Base-by-base conservation (phyloP, 2,329 filamentous ascomycete genomes). In the Pyrenophora seminiperda region DNA sequence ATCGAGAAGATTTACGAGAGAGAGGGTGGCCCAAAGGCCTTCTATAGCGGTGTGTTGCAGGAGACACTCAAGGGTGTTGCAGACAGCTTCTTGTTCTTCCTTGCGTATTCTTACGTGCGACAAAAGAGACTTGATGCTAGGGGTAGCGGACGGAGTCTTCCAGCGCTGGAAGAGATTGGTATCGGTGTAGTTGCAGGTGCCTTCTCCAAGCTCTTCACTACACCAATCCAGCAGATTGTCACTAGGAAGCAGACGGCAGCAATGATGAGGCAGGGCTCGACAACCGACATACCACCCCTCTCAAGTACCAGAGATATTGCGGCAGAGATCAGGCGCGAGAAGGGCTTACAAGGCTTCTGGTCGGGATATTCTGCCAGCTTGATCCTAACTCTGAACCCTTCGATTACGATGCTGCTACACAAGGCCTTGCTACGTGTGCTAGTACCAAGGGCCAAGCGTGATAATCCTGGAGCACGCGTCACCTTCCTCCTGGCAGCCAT, bases 61-160 rank as follows among this genome's bases (percentile, higher is more conserved):
- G 77, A 80, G 60, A 73, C 76, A 1, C 59, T 71, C 19, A 80
- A 80, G 58, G 73, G 74, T 34, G 71, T 80, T 10, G 71, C 84
- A 22, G 90, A 94, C 75, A 89, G 87, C 48, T 93, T 94, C 68
- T 79, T 95, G 42, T 95, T 95, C 78, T 95, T 95, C 75, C 80
- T 93, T 14, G 87, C 89, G 50, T 95, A 96, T 74, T 89, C 76
- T 2, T 81, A 81, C 46, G 61, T 85, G 15, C 73, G 81, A 33
- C 75, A 83, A 49, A 70, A 66, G 30, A 63, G 75, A 45, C 61
- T 75, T 38, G 61, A 60, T 22, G 45, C 62, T 5, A 57, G 63
- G 22, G 63, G 56, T 0, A 43, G 54, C 15, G 53, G 61, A 5
- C 60, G 55, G 31, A 80, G 41, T 67, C 74, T 94, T 1, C 82